Evolutionary conservation across 106 monocot genomes (phyloP).

Genomic region (Allium sativum): DNA sequence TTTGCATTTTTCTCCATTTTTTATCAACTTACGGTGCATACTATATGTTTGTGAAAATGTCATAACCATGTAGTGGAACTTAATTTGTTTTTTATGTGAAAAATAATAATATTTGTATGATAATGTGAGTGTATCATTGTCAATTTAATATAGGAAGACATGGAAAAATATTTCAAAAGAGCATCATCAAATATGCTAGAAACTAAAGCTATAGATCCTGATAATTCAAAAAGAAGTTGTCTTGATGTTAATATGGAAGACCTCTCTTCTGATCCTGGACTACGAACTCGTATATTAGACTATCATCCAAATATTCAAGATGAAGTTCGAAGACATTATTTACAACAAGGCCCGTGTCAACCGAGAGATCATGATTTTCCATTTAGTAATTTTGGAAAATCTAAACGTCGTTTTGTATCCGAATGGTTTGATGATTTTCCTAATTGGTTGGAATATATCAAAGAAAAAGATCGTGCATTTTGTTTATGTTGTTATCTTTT

Average conservation of each 20-base stretch:
- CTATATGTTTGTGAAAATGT: too few relatives aligned
- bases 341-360: neutral
- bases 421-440: neutral
- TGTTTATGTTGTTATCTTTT: conserved; percentile 5
- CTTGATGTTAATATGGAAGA: neutral
- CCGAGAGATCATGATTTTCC: neutral
- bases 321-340: neutral
- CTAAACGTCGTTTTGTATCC: neutral
- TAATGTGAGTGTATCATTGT: too few relatives aligned
- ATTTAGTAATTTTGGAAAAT: neutral
- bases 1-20: too few relatives aligned
- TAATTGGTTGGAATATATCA: conserved; percentile 1
- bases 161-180: too few relatives aligned
- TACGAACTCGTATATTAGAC: neutral
- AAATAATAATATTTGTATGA: too few relatives aligned
- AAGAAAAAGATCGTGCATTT: neutral
- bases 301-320: conserved; percentile 3
- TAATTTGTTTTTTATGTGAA: too few relatives aligned
- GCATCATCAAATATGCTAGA: too few relatives aligned
- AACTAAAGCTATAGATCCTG: neutral
- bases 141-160: too few relatives aligned
- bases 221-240: neutral
- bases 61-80: too few relatives aligned
- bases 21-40: too few relatives aligned
- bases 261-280: neutral